Evolutionary conservation across 306 rosid genomes (phyloP), one percentile per base, ranked within the genome.

Genomic region (Inga leiocalycina): DNA sequence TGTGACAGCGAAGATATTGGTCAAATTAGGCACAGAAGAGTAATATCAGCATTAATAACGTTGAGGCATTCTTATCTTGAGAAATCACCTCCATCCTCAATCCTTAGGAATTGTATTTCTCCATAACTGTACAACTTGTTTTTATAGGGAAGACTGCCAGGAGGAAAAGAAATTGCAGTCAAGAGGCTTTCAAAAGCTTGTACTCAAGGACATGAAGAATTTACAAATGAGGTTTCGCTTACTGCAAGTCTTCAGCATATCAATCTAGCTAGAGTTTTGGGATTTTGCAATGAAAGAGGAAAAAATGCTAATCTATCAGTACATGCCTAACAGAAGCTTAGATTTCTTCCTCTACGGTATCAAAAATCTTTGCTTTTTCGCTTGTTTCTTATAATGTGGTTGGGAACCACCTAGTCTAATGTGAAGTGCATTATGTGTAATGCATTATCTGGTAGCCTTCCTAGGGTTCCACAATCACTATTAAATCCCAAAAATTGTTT

Each of bases 181-280:
- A 83, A 83, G 65, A 77, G 82, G 44, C 82, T 83, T 32, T 77
- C 87, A 32, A 79, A 66, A 59, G 66, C 62, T 14, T 83, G 82
- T 3, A 52, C 67, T 1, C 81, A 74, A 61, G 86, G 86, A 32
- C 65, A 35, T 37, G 80, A 39, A 70, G 75, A 70, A 70, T 70
- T 70, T 41, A 43, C 75, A 20, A 84, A 84, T 78, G 80, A 84
- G 19, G 80, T 80, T 24, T 73, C 12, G 2, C 79, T 84, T 15
- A 84, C 81, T 7, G 83, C 80, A 14, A 77, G 54, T 22, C 86
- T 83, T 71, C 86, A 83, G 62, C 86, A 83, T 61, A 24, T 52
- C 17, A 83, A 78, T 83, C 82, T 83, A 6, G 78, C 48, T 10
- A 76, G 69, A 27, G 39, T 64, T 27, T 27, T 64, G 69, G 69